Conservation (phyloP, 345 rosid genomes). For the Citrus sp. region DNA sequence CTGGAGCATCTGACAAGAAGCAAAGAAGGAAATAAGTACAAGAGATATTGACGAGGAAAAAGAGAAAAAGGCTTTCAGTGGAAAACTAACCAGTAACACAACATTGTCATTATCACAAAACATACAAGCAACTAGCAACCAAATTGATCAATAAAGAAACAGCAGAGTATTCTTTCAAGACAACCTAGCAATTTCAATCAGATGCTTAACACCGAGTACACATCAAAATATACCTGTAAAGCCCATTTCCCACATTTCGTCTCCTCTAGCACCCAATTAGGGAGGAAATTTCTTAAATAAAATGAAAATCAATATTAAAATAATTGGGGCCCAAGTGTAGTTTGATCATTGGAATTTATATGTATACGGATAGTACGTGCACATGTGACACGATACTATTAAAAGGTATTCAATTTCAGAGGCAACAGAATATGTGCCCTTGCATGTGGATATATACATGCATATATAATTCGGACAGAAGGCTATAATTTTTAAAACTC, state of each 20-base stretch:
- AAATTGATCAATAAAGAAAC: not conserved
- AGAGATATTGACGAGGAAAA: not conserved
- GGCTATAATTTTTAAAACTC: not conserved
- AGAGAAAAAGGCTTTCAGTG: not conserved
- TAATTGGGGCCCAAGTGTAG: not conserved
- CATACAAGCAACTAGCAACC: not conserved
- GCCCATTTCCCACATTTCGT: not conserved
- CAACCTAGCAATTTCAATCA: slow-evolving; percentile 1
- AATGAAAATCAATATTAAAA: not conserved
- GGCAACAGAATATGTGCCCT: no score
- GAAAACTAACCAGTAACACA: not conserved
- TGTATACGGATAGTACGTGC: not conserved
- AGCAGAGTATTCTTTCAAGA: not conserved
- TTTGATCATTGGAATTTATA: not conserved
- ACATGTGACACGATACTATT: not conserved
- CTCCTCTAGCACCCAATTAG: not conserved
- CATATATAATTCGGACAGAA: not conserved
- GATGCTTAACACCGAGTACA: not conserved
- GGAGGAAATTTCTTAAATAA: not conserved
- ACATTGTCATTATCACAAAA: not conserved
- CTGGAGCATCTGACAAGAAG: not conserved
- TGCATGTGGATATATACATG: no score
- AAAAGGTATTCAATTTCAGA: not conserved
- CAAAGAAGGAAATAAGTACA: not conserved
- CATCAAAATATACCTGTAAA: not conserved